These are phyloP conservation scores for Neofusicoccum parvum DNA, from an alignment of 2,329 filamentous ascomycete species.

Conservation along the genomic window DNA sequence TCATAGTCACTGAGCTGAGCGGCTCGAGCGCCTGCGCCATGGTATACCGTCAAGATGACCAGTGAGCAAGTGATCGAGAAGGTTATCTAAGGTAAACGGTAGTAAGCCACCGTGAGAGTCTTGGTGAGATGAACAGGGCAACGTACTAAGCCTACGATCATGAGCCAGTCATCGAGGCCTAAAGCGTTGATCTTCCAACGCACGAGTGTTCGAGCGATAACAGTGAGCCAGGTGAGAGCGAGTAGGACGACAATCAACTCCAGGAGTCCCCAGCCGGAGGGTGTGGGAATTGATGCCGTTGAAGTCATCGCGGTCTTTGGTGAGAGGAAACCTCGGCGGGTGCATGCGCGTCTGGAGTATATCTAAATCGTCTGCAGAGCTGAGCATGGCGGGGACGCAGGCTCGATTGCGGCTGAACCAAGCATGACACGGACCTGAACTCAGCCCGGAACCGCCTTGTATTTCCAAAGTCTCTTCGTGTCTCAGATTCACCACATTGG, in stretches of 20 bases:
- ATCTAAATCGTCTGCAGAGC: not conserved
- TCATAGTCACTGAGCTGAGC: not conserved
- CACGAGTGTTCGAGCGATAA: not conserved
- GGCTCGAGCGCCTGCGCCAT: not conserved
- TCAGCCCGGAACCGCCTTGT: not conserved
- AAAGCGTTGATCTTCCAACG: not conserved
- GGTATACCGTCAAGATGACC: not conserved
- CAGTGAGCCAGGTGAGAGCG: not conserved
- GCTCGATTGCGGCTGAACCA: not conserved
- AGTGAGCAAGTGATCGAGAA: not conserved
- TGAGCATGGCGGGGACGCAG: not conserved
- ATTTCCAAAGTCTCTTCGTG: not conserved
- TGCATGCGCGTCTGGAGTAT: not conserved
- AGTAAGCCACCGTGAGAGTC: not conserved
- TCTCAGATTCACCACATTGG: not conserved
- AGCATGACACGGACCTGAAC: not conserved
- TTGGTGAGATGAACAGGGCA: not conserved
- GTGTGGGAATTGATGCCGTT: not conserved
- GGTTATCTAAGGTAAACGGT: not conserved
- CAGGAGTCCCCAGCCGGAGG: not conserved
- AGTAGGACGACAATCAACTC: not conserved
- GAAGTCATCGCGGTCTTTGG: not conserved
- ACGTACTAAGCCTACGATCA: slow-evolving; percentile 5
- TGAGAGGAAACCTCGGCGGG: not conserved
- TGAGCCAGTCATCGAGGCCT: not conserved